phyloP scores from a whole-genome alignment of 768 basidiomycete genomes.

The Mycena amicta region DNA sequence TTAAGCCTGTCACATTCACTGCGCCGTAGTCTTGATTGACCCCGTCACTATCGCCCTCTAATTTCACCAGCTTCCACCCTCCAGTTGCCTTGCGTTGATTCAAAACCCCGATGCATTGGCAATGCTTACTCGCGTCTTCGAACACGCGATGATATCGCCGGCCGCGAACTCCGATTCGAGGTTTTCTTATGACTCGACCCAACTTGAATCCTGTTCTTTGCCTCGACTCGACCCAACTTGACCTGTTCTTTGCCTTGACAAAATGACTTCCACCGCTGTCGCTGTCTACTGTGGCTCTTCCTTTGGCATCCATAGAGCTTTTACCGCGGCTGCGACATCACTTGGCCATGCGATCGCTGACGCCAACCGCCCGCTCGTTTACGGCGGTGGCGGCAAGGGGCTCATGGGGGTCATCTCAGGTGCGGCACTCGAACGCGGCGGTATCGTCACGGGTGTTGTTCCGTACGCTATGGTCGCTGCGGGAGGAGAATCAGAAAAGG shows the following conservation, averaged over 20 bases:
- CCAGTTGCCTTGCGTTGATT: not conserved
- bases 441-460: constrained; percentile 75
- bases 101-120: no score
- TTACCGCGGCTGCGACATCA: constrained; percentile 67
- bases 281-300: constrained; percentile 88
- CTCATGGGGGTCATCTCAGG: constrained; percentile 85
- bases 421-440: constrained; percentile 64
- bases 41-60: not conserved
- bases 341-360: constrained; percentile 73
- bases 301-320: constrained; percentile 62
- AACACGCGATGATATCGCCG: no score
- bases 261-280: constrained; percentile 39
- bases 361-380: constrained; percentile 67
- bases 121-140: no score
- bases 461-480: constrained; percentile 80
- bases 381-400: constrained; percentile 83
- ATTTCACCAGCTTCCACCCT: not conserved
- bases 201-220: no score
- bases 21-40: not conserved
- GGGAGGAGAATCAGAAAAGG: constrained; percentile 66
- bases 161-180: no score
- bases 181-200: no score
- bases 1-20: constrained; percentile 2
- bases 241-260: not conserved
- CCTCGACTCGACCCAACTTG: not conserved